Base-by-base conservation (phyloP, 371 early-diverging fungal genomes). In the Syncephalis plumigaleata region DNA sequence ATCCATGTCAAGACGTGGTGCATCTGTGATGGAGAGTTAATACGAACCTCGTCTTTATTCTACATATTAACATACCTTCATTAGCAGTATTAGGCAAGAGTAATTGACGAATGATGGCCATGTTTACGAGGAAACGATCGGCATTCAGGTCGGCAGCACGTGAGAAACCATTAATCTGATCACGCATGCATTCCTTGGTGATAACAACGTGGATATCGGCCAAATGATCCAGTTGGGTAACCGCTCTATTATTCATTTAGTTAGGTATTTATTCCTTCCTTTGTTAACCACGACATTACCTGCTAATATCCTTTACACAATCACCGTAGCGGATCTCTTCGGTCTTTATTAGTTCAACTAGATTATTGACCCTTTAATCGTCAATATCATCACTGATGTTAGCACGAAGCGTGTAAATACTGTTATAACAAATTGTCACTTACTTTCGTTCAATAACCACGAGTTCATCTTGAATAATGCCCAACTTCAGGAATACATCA, bases 391-490 rank as follows among this genome's bases (percentile, higher is more conserved):
- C 37, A 37, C 9, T 9, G 37, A n/a, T n/a, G 37, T 37, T n/a
- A n/a, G n/a, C 11, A 37, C n/a, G n/a, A 9, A 11, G 11, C 37
- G n/a, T 37, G n/a, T 37, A 9, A 37, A 11, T 11, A 11, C 11
- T 37, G 37, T n/a, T n/a, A 37, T 37, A 9, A 9, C 11, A 17
- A 25, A 49, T 9, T n/a, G 26, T 15, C 3, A 84, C 74, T 46
- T 84, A 63, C 61, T 71, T 67, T 54, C 74, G 60, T 50, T 87
- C 87, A 1, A 73, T 71, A 15, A 75, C 79, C 1, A 73, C 56
- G 13, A 87, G 55, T 44, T 87, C 83, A 49, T 75, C 72, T 46
- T 74, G 71, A n/a, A 77, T 65, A 46, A 64, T 70, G 16, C 80
- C 81, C 58, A 84, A 68, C 27, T 66, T 69, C 21, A 68, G 48